Evolutionary conservation across 2,329 filamentous ascomycete genomes (phyloP), one percentile per base, ranked within the genome.

Genomic region (Fusarium neocosmosporiellum): DNA sequence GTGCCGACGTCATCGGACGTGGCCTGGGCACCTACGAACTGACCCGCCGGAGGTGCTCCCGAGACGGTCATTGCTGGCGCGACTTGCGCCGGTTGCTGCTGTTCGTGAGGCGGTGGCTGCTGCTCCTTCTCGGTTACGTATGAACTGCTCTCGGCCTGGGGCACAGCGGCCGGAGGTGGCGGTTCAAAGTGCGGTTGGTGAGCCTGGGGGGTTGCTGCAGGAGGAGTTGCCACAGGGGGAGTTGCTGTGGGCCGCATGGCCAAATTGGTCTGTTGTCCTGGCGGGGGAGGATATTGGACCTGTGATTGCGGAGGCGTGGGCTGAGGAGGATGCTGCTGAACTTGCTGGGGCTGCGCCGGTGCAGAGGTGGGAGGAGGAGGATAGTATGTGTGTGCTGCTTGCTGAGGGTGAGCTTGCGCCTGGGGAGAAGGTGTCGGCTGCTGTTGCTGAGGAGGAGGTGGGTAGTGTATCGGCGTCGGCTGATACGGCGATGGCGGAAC

Each of bases 1-100:
- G 93, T 96, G n/a, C 96, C 96, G 2, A 97, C 90, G 75, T 98
- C 95, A 81, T 98, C 96, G 33, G 90, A 86, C 1, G 88, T 88
- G 1, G 92, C 85, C 37, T 66, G 70, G 0, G 88, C 90, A 33
- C 93, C 93, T 7, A 86, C 81, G 72, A 96, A 95, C 65, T 92
- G 88, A 34, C 83, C 81, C 18, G 84, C 81, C 8, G 82, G 78
- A 13, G 84, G 86, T 5, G 83, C 85, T 31, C 82, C 81, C 13
- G 79, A 79, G 22, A 81, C 77, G 53, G 83, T 79, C 70, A 70
- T 81, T 80, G 31, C 79, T 72, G 18, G 81, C 74, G 63, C 69
- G 71, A 59, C 34, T 74, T 77, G 60, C 76, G 70, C 50, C 71
- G 78, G 73, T n/a, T 76, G 66, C 34, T 63, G 64, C 33, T 67